Percentiles rank a stretch among this genome's conserved stretches.
Conservation (phyloP, 495 filamentous ascomycete genomes). For the Articulospora tetracladia region DNA sequence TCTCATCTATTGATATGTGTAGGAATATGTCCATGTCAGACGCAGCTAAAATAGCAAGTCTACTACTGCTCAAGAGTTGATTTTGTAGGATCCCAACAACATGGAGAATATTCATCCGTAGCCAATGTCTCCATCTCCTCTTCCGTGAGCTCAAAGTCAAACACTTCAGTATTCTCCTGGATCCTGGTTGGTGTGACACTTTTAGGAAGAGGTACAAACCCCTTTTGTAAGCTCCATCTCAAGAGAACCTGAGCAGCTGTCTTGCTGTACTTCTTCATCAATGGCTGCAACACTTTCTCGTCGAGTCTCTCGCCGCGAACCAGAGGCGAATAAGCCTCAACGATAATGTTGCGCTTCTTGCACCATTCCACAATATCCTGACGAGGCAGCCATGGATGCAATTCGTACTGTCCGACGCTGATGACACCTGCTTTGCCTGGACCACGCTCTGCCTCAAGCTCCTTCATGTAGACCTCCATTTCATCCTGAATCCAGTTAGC, state of each 20-base stretch:
- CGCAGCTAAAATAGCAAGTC: too few species aligned
- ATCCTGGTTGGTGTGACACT: slow-evolving; percentile 66
- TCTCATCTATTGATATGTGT: too few species aligned
- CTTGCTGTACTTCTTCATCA: slow-evolving; percentile 69
- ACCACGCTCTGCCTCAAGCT: slow-evolving; percentile 46
- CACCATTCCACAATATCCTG: slow-evolving; percentile 77
- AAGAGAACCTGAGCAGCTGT: slow-evolving; percentile 75
- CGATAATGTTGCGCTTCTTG: slow-evolving; percentile 57
- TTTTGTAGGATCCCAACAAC: slow-evolving; percentile 71
- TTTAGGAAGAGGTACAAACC: slow-evolving; percentile 72
- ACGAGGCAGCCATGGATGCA: slow-evolving; percentile 85
- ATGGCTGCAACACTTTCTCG: slow-evolving; percentile 53
- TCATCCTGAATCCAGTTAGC: slow-evolving; percentile 38
- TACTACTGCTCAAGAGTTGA: slow-evolving; percentile 15
- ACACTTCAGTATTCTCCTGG: slow-evolving; percentile 70
- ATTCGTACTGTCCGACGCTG: slow-evolving; percentile 81
- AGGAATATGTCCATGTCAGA: too few species aligned
- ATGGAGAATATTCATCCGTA: slow-evolving; percentile 55
- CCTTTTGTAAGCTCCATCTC: slow-evolving; percentile 85
- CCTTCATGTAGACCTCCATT: slow-evolving; percentile 70
- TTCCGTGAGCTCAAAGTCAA: slow-evolving; percentile 71
- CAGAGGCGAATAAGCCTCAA: slow-evolving; percentile 80
- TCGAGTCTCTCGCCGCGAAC: slow-evolving; percentile 63
- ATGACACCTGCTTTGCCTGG: slow-evolving; percentile 70
- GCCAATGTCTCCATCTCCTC: slow-evolving; percentile 56